phyloP scores from a whole-genome alignment of 2,329 filamentous ascomycete genomes.

The Stemphylium beticola region DNA sequence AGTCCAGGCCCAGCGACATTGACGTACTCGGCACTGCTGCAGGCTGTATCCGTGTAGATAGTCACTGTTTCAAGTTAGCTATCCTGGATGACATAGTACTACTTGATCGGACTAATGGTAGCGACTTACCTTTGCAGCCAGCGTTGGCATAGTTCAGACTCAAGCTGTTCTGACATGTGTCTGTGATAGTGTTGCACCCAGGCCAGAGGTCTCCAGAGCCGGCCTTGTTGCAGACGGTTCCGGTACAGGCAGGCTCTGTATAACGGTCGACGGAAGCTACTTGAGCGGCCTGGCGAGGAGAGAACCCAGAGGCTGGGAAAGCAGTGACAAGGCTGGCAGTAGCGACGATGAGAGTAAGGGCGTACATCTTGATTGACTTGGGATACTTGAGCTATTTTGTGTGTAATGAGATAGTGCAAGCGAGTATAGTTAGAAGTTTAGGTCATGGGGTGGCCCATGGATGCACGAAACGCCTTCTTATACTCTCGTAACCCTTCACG shows the following conservation, averaged over 20 bases:
- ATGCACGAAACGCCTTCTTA: too few species aligned
- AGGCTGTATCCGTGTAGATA: background rate
- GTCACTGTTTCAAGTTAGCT: background rate
- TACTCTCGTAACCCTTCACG: too few species aligned
- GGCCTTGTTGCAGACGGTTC: constrained; percentile 22
- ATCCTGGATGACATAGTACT: too few species aligned
- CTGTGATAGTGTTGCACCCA: constrained; percentile 21
- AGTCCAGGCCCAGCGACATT: too few species aligned
- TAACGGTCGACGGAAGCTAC: constrained; percentile 24
- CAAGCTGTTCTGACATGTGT: constrained; percentile 14
- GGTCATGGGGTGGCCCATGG: too few species aligned
- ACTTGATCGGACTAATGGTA: background rate
- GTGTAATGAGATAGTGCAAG: background rate
- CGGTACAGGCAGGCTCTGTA: constrained; percentile 13
- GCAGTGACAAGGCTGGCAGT: constrained; percentile 12
- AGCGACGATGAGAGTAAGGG: constrained; percentile 11
- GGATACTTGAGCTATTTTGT: background rate
- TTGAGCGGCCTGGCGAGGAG: constrained; percentile 6
- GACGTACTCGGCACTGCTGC: too few species aligned
- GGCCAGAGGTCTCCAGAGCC: constrained; percentile 17
- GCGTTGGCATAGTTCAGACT: constrained; percentile 17
- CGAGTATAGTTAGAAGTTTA: background rate
- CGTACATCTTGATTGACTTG: background rate
- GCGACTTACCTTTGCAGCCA: constrained; percentile 18
- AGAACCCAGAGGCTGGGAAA: constrained; percentile 6